Conservation (phyloP, 192 early-diverging fungal species). For the Linnemannia schmuckeri region DNA sequence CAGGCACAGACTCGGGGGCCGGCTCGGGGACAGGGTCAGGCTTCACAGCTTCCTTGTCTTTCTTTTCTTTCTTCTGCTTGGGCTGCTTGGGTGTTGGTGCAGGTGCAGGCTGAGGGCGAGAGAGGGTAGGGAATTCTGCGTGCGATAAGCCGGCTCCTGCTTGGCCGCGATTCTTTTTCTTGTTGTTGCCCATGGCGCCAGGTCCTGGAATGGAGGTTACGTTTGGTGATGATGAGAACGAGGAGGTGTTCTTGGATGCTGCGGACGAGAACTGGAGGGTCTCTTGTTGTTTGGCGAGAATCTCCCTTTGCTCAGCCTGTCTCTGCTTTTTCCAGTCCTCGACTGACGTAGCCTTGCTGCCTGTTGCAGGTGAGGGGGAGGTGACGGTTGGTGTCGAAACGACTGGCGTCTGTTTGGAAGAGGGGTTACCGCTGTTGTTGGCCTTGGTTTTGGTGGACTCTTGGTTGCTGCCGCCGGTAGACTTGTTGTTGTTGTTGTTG, state of each 20-base stretch:
- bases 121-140: conserved; percentile 45
- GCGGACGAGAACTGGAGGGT: conserved; percentile 43
- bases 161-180: conserved; percentile 43
- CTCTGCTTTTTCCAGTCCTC: conserved; percentile 47
- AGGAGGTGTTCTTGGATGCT: conserved; percentile 29
- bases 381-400: background rate
- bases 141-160: conserved; percentile 44
- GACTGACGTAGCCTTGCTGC: conserved; percentile 29
- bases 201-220: conserved; percentile 49
- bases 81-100: conserved; percentile 32
- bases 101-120: conserved; percentile 25
- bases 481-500: conserved; percentile 6
- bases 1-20: background rate
- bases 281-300: conserved; percentile 49
- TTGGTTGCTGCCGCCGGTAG: background rate
- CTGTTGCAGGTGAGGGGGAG: background rate
- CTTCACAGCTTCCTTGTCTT: conserved; percentile 14
- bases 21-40: conserved; percentile 2
- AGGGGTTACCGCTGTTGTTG: background rate
- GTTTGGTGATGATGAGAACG: conserved; percentile 31
- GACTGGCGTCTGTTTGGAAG: background rate
- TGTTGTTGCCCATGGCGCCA: conserved; percentile 50
- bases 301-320: conserved; percentile 30
- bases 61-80: conserved; percentile 36
- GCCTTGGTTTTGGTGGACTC: background rate